These are phyloP conservation scores for Zygosaccharomyces siamensis DNA, from an alignment of 805 yeast species.

Conservation along the genomic window DNA sequence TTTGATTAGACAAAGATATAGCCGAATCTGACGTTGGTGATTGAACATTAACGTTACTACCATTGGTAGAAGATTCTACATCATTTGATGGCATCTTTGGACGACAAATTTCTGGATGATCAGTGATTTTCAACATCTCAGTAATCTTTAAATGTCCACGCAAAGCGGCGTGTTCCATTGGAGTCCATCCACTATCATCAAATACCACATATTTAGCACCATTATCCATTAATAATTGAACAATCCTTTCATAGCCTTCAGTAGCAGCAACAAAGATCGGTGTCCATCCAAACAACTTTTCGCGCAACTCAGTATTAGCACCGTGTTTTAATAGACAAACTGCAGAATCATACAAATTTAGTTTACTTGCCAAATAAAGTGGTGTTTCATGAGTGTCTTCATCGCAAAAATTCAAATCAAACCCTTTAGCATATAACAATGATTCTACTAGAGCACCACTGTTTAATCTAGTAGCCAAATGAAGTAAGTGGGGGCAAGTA, in stretches of 20 bases:
- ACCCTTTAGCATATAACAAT: constrained; percentile 50
- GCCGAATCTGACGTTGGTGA: not conserved
- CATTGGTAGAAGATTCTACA: not conserved
- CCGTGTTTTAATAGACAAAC: constrained; percentile 49
- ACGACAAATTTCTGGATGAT: constrained; percentile 20
- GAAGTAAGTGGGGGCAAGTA: constrained; percentile 52
- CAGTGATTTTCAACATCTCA: constrained; percentile 43
- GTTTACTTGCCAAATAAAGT: constrained; percentile 71
- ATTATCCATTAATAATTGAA: constrained; percentile 45
- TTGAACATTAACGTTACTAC: not conserved
- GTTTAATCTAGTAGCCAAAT: constrained; percentile 57
- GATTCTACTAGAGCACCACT: constrained; percentile 51
- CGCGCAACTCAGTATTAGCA: constrained; percentile 75
- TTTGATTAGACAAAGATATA: not conserved
- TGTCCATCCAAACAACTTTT: constrained; percentile 85
- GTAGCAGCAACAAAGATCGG: constrained; percentile 87
- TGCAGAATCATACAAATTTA: constrained; percentile 51
- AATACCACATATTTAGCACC: constrained; percentile 52
- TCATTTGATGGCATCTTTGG: constrained; percentile 18
- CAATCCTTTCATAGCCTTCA: constrained; percentile 65
- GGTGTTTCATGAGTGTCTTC: constrained; percentile 68
- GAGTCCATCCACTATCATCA: constrained; percentile 93
- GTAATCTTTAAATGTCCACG: constrained; percentile 80
- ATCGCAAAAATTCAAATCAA: constrained; percentile 61
- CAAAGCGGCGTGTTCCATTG: constrained; percentile 93